Conservation (phyloP, 495 filamentous ascomycete genomes). For the Stereocaulon alpinum region DNA sequence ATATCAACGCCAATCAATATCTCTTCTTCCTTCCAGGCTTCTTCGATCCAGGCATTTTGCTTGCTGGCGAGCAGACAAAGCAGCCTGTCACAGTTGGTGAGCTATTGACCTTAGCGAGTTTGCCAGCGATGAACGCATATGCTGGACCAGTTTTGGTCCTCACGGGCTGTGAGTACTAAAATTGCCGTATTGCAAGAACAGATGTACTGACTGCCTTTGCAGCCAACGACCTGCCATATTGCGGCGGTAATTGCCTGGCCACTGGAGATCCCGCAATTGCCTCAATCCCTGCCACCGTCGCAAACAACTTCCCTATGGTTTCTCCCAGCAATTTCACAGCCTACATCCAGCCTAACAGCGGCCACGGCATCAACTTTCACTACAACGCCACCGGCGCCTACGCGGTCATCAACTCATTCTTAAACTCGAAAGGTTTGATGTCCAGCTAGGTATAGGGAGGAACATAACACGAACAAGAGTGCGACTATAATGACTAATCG, state of each 20-base stretch:
- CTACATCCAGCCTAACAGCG: conserved; percentile 38
- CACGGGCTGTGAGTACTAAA: conserved; percentile 27
- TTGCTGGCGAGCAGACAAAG: conserved; percentile 34
- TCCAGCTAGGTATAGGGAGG: background rate
- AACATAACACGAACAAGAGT: too few species aligned
- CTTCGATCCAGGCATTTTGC: conserved; percentile 38
- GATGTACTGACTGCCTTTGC: background rate
- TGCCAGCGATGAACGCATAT: conserved; percentile 27
- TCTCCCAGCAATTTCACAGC: conserved; percentile 31
- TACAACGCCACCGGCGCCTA: conserved; percentile 38
- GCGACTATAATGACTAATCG: too few species aligned
- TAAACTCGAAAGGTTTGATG: conserved; percentile 26
- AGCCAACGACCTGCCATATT: conserved; percentile 41
- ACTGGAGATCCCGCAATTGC: conserved; percentile 26
- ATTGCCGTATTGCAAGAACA: background rate
- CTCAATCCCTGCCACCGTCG: conserved; percentile 33
- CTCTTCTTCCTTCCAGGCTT: conserved; percentile 37
- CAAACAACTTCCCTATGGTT: conserved; percentile 32
- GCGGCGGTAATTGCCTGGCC: conserved; percentile 40
- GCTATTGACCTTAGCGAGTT: conserved; percentile 32
- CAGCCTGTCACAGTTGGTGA: conserved; percentile 43
- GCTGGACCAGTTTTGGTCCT: conserved; percentile 40
- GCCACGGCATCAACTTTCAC: conserved; percentile 43
- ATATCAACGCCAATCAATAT: conserved; percentile 30
- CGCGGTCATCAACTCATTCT: conserved; percentile 29